phyloP scores from a whole-genome alignment of 2,329 filamentous ascomycete species.

The Cladophialophora psammophila region DNA sequence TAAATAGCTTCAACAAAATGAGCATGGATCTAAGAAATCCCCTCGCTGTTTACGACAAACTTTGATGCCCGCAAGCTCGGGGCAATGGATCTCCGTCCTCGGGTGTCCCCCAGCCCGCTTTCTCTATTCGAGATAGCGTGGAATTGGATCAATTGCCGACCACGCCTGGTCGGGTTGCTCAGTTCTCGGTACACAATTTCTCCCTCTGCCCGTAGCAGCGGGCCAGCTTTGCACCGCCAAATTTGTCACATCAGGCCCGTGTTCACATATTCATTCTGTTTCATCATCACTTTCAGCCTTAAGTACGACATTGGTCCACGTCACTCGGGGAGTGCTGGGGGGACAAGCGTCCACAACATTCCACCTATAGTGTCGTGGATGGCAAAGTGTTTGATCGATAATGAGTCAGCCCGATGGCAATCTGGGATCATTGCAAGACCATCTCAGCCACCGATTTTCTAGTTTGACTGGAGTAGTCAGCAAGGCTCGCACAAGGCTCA shows the following conservation, averaged over 20 bases:
- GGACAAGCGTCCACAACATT: neutral
- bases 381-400: slow-evolving; percentile 6
- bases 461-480: slow-evolving; percentile 11
- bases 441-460: neutral
- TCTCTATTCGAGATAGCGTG: neutral
- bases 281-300: neutral
- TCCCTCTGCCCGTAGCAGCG: neutral
- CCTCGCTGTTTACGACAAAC: neutral
- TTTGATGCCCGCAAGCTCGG: neutral
- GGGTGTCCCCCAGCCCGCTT: neutral
- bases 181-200: neutral
- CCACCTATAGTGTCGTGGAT: neutral
- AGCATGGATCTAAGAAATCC: neutral
- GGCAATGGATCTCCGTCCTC: neutral
- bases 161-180: neutral
- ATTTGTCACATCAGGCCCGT: neutral
- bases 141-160: neutral
- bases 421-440: neutral
- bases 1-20: neutral
- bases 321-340: neutral
- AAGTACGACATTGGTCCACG: neutral
- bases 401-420: slow-evolving; percentile 17
- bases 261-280: neutral
- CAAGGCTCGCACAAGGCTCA: neutral
- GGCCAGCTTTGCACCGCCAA: neutral